phyloP scores from a whole-genome alignment of 176 grass and related monocot genomes.

The Oryza australiensis region DNA sequence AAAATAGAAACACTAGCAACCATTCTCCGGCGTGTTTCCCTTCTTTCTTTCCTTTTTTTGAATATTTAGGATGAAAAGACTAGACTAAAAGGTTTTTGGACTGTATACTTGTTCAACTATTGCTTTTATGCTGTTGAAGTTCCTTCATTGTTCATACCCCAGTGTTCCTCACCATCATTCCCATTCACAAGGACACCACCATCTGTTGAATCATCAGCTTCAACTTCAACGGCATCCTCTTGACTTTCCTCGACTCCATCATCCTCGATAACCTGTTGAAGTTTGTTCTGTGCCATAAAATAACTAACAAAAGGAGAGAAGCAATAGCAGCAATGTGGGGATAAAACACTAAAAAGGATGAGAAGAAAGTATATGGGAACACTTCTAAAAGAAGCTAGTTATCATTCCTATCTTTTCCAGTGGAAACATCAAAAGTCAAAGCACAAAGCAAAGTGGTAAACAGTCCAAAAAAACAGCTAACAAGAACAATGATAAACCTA shows the following conservation, averaged over 20 bases:
- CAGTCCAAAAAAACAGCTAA: background rate
- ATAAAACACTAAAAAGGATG: background rate
- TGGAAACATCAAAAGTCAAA: background rate
- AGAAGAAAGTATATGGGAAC: background rate
- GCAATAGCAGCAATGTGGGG: background rate
- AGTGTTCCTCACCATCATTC: conserved; percentile 69
- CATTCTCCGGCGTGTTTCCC: background rate
- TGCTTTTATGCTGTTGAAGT: conserved; percentile 38
- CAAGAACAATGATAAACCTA: background rate
- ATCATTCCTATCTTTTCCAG: background rate
- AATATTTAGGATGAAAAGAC: background rate
- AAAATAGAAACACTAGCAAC: background rate
- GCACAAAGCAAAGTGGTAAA: background rate
- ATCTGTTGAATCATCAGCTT: conserved; percentile 54
- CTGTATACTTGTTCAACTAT: conserved; percentile 39
- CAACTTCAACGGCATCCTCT: conserved; percentile 47
- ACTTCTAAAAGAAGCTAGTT: background rate
- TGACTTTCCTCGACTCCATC: conserved; percentile 17
- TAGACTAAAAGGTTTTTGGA: conserved; percentile 33
- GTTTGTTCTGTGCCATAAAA: conserved; percentile 20
- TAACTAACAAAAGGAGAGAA: background rate
- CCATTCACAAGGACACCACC: conserved; percentile 58
- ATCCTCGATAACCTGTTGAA: conserved; percentile 34
- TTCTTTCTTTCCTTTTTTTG: conserved; percentile 3
- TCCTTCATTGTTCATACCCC: conserved; percentile 63